Base-by-base conservation (phyloP, 768 basidiomycete genomes). In the Mycena epipterygia region DNA sequence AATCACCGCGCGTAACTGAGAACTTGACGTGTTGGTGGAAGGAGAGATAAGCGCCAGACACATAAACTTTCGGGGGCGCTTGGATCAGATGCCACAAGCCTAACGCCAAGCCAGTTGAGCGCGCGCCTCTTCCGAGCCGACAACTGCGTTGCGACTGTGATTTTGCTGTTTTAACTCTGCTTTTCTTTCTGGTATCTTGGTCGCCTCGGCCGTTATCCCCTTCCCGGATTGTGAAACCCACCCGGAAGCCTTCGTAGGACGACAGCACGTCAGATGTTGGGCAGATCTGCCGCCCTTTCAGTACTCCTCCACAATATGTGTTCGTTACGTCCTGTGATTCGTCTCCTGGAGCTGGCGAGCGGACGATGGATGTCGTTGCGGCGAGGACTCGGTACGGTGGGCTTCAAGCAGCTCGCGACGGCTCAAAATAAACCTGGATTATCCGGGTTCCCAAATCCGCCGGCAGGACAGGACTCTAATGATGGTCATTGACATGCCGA, bases 261-360 rank as follows among this genome's bases (percentile, higher is more conserved):
- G 39, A 60, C 59, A 60, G 59, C 59, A 60, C n/a, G 44, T 60
- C 59, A 60, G 39, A 60, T 60, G 42, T 60, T 35, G 44, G 59
- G 35, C 46, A 21, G 30, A 60, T 60, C 42, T 60, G 32, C 42
- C 25, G 16, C 39, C 57, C 57, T 35, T 48, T 46, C 44, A 48
- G 59, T 46, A 48, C 42, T 48, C n/a, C n/a, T n/a, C 44, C 44
- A 25, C 59, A 60, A 41, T 60, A 44, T 60, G 59, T 58, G 19
- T 55, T 55, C 56, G 39, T 58, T 27, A 58, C 42, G 56, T 58
- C 39, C 21, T 60, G 44, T 60, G 42, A 60, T 60, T 60, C 59
- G 27, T 60, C 21, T 48, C 17, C 59, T 48, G 59, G 59, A 48
- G 32, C 57, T 58, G 57, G 39, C 41, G 41, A 58, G 57, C 44